These are phyloP conservation scores for Euphorbia celastroides DNA, from an alignment of 441 rosid species.

Conservation along the genomic window DNA sequence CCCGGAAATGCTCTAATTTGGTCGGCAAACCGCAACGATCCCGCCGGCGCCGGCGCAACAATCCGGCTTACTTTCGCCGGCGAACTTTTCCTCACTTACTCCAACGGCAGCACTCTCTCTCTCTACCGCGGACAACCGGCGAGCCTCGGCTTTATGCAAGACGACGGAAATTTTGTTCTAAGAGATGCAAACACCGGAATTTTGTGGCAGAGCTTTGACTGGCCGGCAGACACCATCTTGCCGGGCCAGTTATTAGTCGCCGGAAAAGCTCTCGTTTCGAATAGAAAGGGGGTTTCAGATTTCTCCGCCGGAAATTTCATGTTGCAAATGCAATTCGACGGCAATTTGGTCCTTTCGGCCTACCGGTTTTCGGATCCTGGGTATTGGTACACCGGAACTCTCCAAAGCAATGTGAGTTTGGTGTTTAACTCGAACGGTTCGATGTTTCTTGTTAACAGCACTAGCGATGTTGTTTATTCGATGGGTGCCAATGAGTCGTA, in stretches of 20 bases:
- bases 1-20: slow-evolving; percentile 26
- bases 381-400: slow-evolving; percentile 17
- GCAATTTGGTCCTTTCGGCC: slow-evolving; percentile 29
- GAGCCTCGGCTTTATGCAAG: slow-evolving; percentile 22
- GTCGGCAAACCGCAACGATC: slow-evolving; percentile 26
- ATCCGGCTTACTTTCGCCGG: slow-evolving; percentile 19
- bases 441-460: slow-evolving; percentile 23
- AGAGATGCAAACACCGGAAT: not conserved
- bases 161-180: slow-evolving; percentile 25
- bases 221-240: slow-evolving; percentile 18
- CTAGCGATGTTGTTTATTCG: slow-evolving; percentile 10
- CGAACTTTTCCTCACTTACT: slow-evolving; percentile 20
- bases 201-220: slow-evolving; percentile 22
- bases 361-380: slow-evolving; percentile 27
- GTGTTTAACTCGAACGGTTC: slow-evolving; percentile 16
- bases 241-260: not conserved
- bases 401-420: slow-evolving; percentile 4
- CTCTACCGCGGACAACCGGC: slow-evolving; percentile 15
- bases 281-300: slow-evolving; percentile 11
- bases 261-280: slow-evolving; percentile 9
- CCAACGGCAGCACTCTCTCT: slow-evolving; percentile 7
- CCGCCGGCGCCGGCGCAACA: slow-evolving; percentile 30
- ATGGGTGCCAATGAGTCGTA: slow-evolving; percentile 15
- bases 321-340: slow-evolving; percentile 28
- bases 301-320: slow-evolving; percentile 26